Evolutionary conservation across 1,284 basidiomycete genomes (phyloP).

Genomic region (Athelia psychrophila): DNA sequence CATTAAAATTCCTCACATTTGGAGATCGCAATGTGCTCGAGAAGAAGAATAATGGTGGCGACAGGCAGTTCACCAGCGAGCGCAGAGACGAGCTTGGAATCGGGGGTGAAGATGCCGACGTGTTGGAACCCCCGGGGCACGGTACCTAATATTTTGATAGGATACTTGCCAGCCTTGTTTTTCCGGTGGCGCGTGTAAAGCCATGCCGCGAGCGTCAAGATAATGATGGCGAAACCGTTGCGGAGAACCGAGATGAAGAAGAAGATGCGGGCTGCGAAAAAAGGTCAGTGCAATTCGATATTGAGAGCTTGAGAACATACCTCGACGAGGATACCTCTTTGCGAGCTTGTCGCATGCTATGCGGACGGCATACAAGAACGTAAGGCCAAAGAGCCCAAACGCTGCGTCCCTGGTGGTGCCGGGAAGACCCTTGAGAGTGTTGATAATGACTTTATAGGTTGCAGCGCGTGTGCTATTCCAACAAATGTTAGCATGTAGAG

Average conservation of each 20-base stretch:
- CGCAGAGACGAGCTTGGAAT: conserved; percentile 60
- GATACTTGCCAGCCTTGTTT: conserved; percentile 61
- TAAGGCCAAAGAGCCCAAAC: conserved; percentile 81
- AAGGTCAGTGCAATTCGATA: background rate
- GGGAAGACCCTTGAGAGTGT: conserved; percentile 84
- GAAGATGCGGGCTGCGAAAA: conserved; percentile 59
- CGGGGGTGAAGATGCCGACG: conserved; percentile 72
- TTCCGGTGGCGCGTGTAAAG: conserved; percentile 70
- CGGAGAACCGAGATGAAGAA: conserved; percentile 87
- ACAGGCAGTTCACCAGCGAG: conserved; percentile 84
- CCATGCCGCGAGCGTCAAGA: conserved; percentile 86
- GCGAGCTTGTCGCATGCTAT: conserved; percentile 57
- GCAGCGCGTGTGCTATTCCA: conserved; percentile 72
- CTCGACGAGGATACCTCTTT: conserved; percentile 64
- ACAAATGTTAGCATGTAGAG: conserved; percentile 1
- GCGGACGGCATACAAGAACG: conserved; percentile 76
- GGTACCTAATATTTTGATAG: conserved; percentile 81
- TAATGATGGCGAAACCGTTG: conserved; percentile 84
- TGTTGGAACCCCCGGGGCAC: conserved; percentile 86
- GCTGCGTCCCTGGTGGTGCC: conserved; percentile 81
- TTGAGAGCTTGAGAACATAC: conserved; percentile 32
- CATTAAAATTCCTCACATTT: conserved; percentile 57
- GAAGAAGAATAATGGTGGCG: conserved; percentile 90
- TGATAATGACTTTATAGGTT: conserved; percentile 89
- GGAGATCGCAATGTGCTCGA: conserved; percentile 97